phyloP scores from a whole-genome alignment of 345 rosid genomes.

The Aegle marmelos region DNA sequence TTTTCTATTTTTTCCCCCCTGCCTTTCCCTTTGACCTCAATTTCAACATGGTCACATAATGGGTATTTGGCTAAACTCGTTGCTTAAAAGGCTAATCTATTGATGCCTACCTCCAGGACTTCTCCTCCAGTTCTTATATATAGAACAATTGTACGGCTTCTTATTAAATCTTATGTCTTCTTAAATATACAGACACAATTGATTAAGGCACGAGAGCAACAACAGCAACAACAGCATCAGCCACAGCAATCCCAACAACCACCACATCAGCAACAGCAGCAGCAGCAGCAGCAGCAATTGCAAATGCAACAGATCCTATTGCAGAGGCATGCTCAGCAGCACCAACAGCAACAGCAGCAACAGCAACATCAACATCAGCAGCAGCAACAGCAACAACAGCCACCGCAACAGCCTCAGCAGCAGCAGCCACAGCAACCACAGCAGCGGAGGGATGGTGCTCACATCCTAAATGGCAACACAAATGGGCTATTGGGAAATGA shows the following conservation, averaged over 20 bases:
- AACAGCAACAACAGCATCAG: slow-evolving; percentile 42
- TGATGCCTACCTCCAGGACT: background rate
- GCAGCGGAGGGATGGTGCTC: slow-evolving; percentile 79
- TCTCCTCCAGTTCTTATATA: background rate
- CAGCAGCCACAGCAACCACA: slow-evolving; percentile 47
- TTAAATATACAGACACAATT: slow-evolving; percentile 51
- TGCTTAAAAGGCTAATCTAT: background rate
- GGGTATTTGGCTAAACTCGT: background rate
- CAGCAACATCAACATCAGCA: slow-evolving; percentile 32
- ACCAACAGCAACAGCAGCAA: slow-evolving; percentile 44
- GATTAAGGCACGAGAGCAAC: slow-evolving; percentile 71
- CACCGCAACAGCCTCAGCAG: slow-evolving; percentile 57
- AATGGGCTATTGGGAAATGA: slow-evolving; percentile 86
- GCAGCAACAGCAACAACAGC: slow-evolving; percentile 32
- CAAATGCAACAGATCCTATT: slow-evolving; percentile 51
- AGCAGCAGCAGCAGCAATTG: slow-evolving; percentile 39
- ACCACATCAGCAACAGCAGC: slow-evolving; percentile 52
- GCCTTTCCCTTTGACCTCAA: background rate
- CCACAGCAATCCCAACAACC: slow-evolving; percentile 63
- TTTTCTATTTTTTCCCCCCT: background rate
- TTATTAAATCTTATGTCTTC: slow-evolving; percentile 1
- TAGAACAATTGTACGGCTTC: background rate
- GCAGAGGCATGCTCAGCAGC: slow-evolving; percentile 56
- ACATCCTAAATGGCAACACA: slow-evolving; percentile 70
- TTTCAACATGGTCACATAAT: background rate